Percentiles rank a stretch among this genome's conserved stretches.
Evolutionary conservation across 2,329 filamentous ascomycete species (phyloP).

Genomic region (Colletotrichum higginsianum): DNA sequence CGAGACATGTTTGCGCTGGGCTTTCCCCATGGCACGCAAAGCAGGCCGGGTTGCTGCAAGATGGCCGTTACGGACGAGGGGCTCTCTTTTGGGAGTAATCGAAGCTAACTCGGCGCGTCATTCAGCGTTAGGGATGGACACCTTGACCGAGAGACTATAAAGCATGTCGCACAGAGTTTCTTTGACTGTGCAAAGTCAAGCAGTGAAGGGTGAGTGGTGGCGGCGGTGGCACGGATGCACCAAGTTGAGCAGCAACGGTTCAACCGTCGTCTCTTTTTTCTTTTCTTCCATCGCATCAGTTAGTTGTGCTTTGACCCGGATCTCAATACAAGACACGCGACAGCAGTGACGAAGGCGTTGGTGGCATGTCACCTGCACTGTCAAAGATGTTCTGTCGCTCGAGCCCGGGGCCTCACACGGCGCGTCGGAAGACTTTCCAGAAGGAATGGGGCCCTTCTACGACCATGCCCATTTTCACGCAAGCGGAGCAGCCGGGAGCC

Average conservation of each 20-base stretch:
- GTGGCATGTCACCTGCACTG: neutral
- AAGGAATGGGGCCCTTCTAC: conserved; percentile 37
- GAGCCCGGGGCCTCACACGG: conserved; percentile 7
- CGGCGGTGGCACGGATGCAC: neutral
- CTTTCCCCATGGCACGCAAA: neutral
- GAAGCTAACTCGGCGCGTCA: conserved; percentile 25
- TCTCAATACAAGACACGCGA: conserved; percentile 13
- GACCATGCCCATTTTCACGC: conserved; percentile 33
- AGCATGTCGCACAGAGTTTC: conserved; percentile 26
- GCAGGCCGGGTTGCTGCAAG: conserved; percentile 9
- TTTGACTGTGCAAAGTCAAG: conserved; percentile 10
- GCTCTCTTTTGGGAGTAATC: neutral
- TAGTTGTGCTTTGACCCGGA: conserved; percentile 7
- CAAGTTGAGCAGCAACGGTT: conserved; percentile 19
- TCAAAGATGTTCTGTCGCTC: neutral
- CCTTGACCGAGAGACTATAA: conserved; percentile 1
- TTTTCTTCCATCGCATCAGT: conserved; percentile 10
- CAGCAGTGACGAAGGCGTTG: conserved; percentile 1
- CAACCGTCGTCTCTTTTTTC: conserved; percentile 11
- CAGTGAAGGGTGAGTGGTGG: neutral
- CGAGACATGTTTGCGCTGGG: conserved; percentile 27
- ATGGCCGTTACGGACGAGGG: conserved; percentile 3
- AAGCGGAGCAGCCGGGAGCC: conserved; percentile 34
- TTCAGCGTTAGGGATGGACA: conserved; percentile 12
- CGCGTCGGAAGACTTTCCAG: conserved; percentile 30